phyloP scores from a whole-genome alignment of 495 filamentous ascomycete genomes.

The Aspergillus sclerotiicarbonarius region DNA sequence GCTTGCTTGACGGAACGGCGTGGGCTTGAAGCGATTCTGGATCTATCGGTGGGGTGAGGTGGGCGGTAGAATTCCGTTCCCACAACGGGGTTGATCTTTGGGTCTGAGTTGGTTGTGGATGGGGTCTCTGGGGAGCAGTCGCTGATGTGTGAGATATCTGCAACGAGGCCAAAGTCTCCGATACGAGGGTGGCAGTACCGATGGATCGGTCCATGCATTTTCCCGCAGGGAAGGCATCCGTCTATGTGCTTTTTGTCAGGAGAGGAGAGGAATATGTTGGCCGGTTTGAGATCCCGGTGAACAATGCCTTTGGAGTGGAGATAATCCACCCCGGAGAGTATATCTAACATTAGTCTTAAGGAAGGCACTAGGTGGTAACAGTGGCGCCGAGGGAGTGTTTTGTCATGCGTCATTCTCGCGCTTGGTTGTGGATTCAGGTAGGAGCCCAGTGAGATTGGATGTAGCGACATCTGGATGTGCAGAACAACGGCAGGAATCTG shows the following conservation, averaged over 20 bases:
- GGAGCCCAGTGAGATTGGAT: constrained; percentile 47
- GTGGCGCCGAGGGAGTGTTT: constrained; percentile 33
- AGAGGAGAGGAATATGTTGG: constrained; percentile 61
- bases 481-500: constrained; percentile 44
- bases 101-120: constrained; percentile 16
- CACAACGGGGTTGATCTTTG: constrained; percentile 35
- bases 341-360: constrained; percentile 40
- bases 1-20: not conserved
- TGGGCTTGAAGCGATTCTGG: not conserved
- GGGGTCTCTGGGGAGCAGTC: constrained; percentile 19
- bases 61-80: constrained; percentile 51
- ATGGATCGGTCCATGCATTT: constrained; percentile 14
- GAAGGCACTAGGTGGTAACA: constrained; percentile 51
- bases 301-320: constrained; percentile 60
- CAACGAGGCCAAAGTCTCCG: constrained; percentile 55
- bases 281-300: constrained; percentile 71
- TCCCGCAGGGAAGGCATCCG: constrained; percentile 34
- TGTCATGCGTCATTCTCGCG: not conserved
- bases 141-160: constrained; percentile 48
- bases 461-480: constrained; percentile 56
- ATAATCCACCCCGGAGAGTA: constrained; percentile 55
- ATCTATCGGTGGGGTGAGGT: constrained; percentile 21
- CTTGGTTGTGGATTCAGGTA: constrained; percentile 40
- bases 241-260: constrained; percentile 27
- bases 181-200: constrained; percentile 51